These are phyloP conservation scores for Amesomyces nigricolor DNA, from an alignment of 2,329 filamentous ascomycete genomes.

Conservation along the genomic window DNA sequence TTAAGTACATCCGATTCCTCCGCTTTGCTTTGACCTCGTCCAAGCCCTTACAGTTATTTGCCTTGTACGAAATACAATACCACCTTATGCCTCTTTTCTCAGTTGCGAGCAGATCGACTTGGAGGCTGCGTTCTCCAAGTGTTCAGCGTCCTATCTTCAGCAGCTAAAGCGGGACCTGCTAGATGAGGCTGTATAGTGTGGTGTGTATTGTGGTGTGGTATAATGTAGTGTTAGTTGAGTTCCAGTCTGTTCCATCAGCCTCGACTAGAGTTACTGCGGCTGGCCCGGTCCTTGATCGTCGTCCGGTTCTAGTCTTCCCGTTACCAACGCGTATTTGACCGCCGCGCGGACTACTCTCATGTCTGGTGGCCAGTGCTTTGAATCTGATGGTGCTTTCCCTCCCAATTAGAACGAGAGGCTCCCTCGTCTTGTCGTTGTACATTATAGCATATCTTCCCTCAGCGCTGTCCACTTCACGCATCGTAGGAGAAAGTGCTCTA, in stretches of 20 bases:
- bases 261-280: background rate
- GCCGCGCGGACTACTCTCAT: too few species aligned
- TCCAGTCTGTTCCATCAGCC: too few species aligned
- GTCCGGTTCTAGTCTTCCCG: too few species aligned
- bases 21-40: background rate
- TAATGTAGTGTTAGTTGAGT: too few species aligned
- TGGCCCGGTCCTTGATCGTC: constrained; percentile 5
- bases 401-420: too few species aligned
- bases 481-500: too few species aligned
- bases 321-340: too few species aligned
- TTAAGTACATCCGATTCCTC: background rate
- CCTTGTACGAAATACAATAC: background rate
- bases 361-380: constrained; percentile 1
- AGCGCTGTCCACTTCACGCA: too few species aligned
- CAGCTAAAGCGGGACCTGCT: constrained; percentile 16
- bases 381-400: constrained; percentile 8
- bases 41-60: background rate
- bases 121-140: constrained; percentile 15
- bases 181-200: constrained; percentile 12
- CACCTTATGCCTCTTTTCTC: constrained; percentile 5
- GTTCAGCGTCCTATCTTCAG: constrained; percentile 16
- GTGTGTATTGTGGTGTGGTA: too few species aligned
- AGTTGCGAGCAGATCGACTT: constrained; percentile 10
- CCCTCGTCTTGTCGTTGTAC: too few species aligned
- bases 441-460: too few species aligned